Conservation (phyloP, 164 flowering plant species). For the Stephania cephalantha region DNA sequence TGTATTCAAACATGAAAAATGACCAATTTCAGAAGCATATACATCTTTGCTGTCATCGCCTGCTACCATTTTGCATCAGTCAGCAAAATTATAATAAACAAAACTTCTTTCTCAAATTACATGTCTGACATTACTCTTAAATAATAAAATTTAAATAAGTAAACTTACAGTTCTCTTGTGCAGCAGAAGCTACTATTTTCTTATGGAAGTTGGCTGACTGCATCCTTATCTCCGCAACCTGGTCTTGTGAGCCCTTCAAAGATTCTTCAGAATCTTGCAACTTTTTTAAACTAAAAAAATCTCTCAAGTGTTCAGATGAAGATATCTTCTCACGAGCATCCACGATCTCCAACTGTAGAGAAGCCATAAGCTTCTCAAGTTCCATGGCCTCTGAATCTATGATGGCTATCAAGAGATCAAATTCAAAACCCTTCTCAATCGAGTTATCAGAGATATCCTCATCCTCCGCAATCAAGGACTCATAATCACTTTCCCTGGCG, state of each 20-base stretch:
- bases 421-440: conserved; percentile 51
- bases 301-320: conserved; percentile 30
- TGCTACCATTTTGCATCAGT: conserved; percentile 25
- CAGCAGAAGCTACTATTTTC: conserved; percentile 24
- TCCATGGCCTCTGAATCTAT: conserved; percentile 67
- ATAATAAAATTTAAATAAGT: not conserved
- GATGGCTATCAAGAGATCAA: conserved; percentile 58
- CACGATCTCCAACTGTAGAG: conserved; percentile 41
- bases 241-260: conserved; percentile 54
- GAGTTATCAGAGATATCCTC: conserved; percentile 29
- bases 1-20: conserved; percentile 22
- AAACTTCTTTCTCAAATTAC: not conserved
- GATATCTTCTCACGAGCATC: conserved; percentile 34
- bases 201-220: conserved; percentile 53
- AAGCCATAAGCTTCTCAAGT: conserved; percentile 37
- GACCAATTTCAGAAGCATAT: conserved; percentile 25
- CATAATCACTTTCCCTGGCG: conserved; percentile 62
- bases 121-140: not conserved
- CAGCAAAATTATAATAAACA: conserved; percentile 10
- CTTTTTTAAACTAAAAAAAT: conserved; percentile 33
- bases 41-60: conserved; percentile 31
- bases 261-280: conserved; percentile 54
- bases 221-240: conserved; percentile 46
- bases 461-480: conserved; percentile 38
- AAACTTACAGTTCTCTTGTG: conserved; percentile 42